Evolutionary conservation across 257 asterid genomes (phyloP), one percentile per base, ranked within the genome.

Genomic region (Henckelia pumila): DNA sequence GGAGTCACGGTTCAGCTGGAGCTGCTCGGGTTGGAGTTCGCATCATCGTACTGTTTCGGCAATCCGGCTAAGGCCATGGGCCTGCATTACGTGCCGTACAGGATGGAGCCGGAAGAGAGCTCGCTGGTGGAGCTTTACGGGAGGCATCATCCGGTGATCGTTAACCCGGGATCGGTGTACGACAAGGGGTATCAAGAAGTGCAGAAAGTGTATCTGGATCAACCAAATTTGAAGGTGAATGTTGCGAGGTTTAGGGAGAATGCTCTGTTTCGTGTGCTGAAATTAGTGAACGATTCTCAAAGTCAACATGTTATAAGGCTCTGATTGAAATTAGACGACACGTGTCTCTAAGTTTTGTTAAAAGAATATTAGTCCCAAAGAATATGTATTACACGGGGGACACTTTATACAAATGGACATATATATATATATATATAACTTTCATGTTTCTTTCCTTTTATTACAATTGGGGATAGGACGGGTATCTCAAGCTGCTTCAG

Each of bases 21-120:
- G 25, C 85, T 78, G 0, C 28, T 82, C 0, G 86, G 83, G 2
- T 60, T 81, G 4, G 86, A 82, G 23, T 86, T 88, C 88, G 78
- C 81, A 1, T 65, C 83, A 0, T 56, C 69, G 6, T 26, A 66
- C 5, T 84, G 75, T 14, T 88, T 23, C 40, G 94, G 91, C 49
- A 60, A 67, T 29, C 86, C 91, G 13, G 79, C 88, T 8, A 19
- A 14, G 3, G 72, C 32, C 1, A 78, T 86, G 86, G 75, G 70
- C 0, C 32, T 88, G 81, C 70, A 74, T 7, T 84, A 88, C 72
- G 23, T 88, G 59, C 77, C 79, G 7, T 84, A 88, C 79, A 73
- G 72, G 78, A 86, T 88, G 11, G 77, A 79, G 30, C 75, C 86
- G 13, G 79, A 82, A 17, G 92, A 85, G 69, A 88, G 95, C 80